Evolutionary conservation across 140 eudicot genomes (phyloP).

Genomic region (Flaveria floridana): DNA sequence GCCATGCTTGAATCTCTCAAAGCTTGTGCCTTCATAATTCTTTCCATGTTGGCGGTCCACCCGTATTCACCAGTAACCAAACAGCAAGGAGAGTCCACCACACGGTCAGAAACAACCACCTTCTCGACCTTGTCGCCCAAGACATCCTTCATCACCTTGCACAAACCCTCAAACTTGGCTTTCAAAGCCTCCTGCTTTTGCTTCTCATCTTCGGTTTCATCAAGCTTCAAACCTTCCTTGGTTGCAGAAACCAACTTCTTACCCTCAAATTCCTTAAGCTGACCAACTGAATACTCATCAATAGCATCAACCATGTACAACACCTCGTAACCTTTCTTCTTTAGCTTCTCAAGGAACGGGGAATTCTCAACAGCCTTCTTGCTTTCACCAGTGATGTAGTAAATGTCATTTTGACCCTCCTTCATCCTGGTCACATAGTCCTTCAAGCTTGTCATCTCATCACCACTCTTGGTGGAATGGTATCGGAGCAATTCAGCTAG

Average conservation of each 20-base stretch:
- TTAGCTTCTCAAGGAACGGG: constrained; percentile 83
- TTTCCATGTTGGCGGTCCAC: constrained; percentile 97
- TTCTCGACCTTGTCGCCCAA: constrained; percentile 86
- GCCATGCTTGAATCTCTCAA: constrained; percentile 93
- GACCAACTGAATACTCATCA: constrained; percentile 87
- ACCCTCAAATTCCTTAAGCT: constrained; percentile 87
- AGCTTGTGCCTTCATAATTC: constrained; percentile 94
- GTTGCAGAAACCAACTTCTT: constrained; percentile 90
- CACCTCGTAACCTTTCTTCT: constrained; percentile 85
- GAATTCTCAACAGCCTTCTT: constrained; percentile 96
- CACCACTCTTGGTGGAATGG: constrained; percentile 95
- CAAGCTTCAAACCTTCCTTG: constrained; percentile 89
- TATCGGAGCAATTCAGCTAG: constrained; percentile 75
- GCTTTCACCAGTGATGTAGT: constrained; percentile 92
- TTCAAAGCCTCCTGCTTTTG: constrained; percentile 57
- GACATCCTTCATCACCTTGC: constrained; percentile 94
- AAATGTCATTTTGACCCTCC: constrained; percentile 80
- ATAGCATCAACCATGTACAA: constrained; percentile 93
- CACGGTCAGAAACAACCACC: constrained; percentile 90
- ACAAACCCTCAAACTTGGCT: constrained; percentile 81
- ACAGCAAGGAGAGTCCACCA: constrained; percentile 90
- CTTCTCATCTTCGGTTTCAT: constrained; percentile 79
- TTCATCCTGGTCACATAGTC: constrained; percentile 94
- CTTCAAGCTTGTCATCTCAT: constrained; percentile 90
- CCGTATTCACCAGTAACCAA: constrained; percentile 92